Evolutionary conservation across 768 basidiomycete species (phyloP).

Genomic region (Lentinula aciculospora): DNA sequence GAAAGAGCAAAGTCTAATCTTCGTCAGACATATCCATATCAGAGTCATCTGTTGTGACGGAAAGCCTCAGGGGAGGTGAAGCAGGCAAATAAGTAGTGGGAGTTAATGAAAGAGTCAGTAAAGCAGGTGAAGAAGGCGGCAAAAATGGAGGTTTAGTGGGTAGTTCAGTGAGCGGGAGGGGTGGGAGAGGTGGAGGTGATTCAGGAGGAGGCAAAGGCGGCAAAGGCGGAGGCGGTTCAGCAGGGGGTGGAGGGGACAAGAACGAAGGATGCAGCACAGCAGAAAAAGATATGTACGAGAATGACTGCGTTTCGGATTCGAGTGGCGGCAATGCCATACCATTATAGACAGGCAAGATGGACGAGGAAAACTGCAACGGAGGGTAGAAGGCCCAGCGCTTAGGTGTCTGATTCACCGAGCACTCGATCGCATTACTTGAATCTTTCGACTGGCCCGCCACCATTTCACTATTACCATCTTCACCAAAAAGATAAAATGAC

Average conservation of each 20-base stretch:
- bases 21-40: conserved; percentile 11
- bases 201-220: conserved; percentile 27
- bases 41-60: conserved; percentile 13
- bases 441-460: conserved; percentile 9
- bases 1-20: background rate
- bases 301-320: conserved; percentile 18
- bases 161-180: too few species aligned
- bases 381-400: conserved; percentile 65
- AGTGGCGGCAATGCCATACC: conserved; percentile 31
- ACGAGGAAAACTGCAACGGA: conserved; percentile 49
- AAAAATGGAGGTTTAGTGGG: background rate
- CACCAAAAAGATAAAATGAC: conserved; percentile 32
- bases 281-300: background rate
- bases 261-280: background rate
- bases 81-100: conserved; percentile 8
- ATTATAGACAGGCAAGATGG: conserved; percentile 47
- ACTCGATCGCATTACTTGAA: background rate
- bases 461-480: conserved; percentile 16
- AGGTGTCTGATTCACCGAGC: conserved; percentile 1
- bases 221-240: conserved; percentile 23
- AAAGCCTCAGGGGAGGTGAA: background rate
- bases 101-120: conserved; percentile 21
- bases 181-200: conserved; percentile 13
- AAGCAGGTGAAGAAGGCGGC: conserved; percentile 30
- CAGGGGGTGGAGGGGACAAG: conserved; percentile 3